Evolutionary conservation across 208 protist species (phyloP).

Genomic region (Trypanosoma caninum): DNA sequence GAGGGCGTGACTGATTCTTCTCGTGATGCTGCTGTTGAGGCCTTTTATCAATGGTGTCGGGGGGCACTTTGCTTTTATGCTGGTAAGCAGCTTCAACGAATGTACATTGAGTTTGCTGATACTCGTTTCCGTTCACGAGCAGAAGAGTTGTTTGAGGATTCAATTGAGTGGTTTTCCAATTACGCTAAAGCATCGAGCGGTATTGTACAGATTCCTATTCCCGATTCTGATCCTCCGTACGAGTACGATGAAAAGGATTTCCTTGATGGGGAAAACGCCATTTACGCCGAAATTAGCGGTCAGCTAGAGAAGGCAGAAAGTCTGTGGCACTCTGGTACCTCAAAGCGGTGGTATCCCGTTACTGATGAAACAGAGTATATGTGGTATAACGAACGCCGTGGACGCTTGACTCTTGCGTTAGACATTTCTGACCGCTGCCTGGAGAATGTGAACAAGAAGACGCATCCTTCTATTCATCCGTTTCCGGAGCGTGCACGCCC

Average conservation of each 20-base stretch:
- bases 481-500: conserved; percentile 81
- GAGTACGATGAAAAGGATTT: conserved; percentile 89
- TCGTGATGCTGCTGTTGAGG: conserved; percentile 69
- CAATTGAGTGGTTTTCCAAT: conserved; percentile 79
- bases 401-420: conserved; percentile 67
- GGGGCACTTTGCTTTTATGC: conserved; percentile 79
- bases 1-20: conserved; percentile 63
- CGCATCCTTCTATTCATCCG: conserved; percentile 87
- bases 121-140: conserved; percentile 69
- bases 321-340: conserved; percentile 79
- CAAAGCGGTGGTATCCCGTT: conserved; percentile 85
- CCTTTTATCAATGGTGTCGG: conserved; percentile 84
- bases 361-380: conserved; percentile 90
- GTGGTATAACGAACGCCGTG: conserved; percentile 89
- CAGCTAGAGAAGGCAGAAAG: conserved; percentile 82
- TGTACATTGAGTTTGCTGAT: conserved; percentile 77
- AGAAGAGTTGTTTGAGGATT: conserved; percentile 83
- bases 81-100: conserved; percentile 52
- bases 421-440: conserved; percentile 87
- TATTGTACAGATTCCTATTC: conserved; percentile 84
- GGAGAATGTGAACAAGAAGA: conserved; percentile 90
- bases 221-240: conserved; percentile 76
- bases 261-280: conserved; percentile 80
- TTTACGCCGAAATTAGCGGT: conserved; percentile 73
- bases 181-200: conserved; percentile 72